phyloP scores from a whole-genome alignment of 2,329 filamentous ascomycete genomes.

The Hypoxylon sp. region DNA sequence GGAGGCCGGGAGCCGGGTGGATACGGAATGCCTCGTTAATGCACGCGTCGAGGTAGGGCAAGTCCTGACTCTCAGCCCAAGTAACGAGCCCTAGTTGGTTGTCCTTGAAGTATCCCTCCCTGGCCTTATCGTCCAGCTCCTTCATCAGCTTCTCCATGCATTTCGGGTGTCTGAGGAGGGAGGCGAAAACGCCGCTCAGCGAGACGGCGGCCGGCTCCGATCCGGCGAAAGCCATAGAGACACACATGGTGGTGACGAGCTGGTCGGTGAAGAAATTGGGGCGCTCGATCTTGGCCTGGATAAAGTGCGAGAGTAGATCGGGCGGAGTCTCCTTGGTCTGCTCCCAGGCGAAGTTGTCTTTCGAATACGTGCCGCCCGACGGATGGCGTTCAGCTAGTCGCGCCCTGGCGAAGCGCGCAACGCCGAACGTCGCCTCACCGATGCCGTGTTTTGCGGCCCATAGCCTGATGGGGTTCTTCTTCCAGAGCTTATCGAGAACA shows the following conservation, averaged over 20 bases:
- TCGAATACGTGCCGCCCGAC: conserved; percentile 6
- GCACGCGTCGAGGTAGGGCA: conserved; percentile 34
- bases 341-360: conserved; percentile 23
- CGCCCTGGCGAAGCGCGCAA: conserved; percentile 18
- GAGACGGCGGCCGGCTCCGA: conserved; percentile 24
- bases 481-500: conserved; percentile 21
- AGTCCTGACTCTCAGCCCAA: conserved; percentile 21
- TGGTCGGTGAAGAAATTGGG: conserved; percentile 22
- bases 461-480: conserved; percentile 20
- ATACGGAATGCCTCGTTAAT: conserved; percentile 30
- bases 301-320: conserved; percentile 17
- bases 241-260: conserved; percentile 22
- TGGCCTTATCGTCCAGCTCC: conserved; percentile 12
- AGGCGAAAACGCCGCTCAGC: conserved; percentile 20
- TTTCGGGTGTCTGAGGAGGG: conserved; percentile 12
- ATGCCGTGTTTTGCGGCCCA: conserved; percentile 22
- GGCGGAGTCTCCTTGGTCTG: conserved; percentile 17
- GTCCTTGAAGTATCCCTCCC: conserved; percentile 11
- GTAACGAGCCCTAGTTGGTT: conserved; percentile 12
- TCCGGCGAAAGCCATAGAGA: conserved; percentile 23
- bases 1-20: conserved; percentile 20
- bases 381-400: conserved; percentile 19
- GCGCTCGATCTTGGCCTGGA: conserved; percentile 18
- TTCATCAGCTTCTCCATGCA: conserved; percentile 21
- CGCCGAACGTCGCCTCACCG: conserved; percentile 18